phyloP scores from a whole-genome alignment of 2,329 filamentous ascomycete species.

The Polytolypa hystricis region DNA sequence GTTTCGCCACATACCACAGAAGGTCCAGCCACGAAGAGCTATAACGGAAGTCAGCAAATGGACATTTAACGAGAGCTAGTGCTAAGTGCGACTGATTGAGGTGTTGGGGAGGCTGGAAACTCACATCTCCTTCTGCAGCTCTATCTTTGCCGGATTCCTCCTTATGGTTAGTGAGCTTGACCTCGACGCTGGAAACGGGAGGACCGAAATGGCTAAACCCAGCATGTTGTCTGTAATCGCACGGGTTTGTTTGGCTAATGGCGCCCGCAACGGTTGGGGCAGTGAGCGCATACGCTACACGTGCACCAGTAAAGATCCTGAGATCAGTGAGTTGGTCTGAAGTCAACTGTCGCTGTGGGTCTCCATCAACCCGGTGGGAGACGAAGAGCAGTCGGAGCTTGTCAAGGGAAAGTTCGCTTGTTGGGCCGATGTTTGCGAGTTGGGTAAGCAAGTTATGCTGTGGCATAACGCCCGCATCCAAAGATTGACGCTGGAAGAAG shows the following conservation, averaged over 20 bases:
- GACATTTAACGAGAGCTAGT: too few relatives aligned
- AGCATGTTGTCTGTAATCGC: slow-evolving; percentile 59
- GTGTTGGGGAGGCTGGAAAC: too few relatives aligned
- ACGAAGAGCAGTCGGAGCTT: slow-evolving; percentile 73
- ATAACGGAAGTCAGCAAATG: too few relatives aligned
- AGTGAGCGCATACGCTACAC: slow-evolving; percentile 76
- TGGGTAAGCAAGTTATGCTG: slow-evolving; percentile 49
- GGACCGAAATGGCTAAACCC: slow-evolving; percentile 63
- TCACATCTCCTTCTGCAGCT: slow-evolving; percentile 51
- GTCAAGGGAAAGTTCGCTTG: slow-evolving; percentile 38
- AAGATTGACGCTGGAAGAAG: slow-evolving; percentile 56
- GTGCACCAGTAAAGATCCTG: slow-evolving; percentile 66
- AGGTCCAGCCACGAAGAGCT: slow-evolving; percentile 64
- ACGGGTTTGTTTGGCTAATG: slow-evolving; percentile 74
- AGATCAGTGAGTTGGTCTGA: slow-evolving; percentile 66
- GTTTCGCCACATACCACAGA: slow-evolving; percentile 59
- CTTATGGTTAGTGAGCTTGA: slow-evolving; percentile 47
- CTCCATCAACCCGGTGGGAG: slow-evolving; percentile 57
- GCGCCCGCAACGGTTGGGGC: slow-evolving; percentile 76
- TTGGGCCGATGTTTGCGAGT: slow-evolving; percentile 27
- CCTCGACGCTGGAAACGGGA: slow-evolving; percentile 67
- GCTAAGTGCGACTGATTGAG: too few relatives aligned
- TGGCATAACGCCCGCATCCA: slow-evolving; percentile 67
- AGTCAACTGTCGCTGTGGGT: slow-evolving; percentile 51
- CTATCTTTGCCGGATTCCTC: slow-evolving; percentile 24